Evolutionary conservation across 2,329 filamentous ascomycete genomes (phyloP).

Genomic region (Talaromyces sp.): DNA sequence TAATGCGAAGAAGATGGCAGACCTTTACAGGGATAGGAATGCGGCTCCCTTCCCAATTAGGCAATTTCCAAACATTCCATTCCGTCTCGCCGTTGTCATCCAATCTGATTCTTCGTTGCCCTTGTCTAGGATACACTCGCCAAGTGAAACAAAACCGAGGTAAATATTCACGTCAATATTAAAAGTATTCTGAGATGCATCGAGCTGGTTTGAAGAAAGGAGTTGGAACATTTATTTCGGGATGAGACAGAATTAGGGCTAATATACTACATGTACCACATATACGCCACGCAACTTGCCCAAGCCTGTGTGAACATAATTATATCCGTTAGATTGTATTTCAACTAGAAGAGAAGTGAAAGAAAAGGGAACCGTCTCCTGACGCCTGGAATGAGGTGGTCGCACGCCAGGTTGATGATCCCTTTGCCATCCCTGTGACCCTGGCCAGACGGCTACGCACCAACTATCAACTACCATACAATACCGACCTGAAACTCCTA

Average conservation of each 20-base stretch:
- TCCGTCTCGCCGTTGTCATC: neutral
- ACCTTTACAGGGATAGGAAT: neutral
- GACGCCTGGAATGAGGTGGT: neutral
- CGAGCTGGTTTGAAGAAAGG: neutral
- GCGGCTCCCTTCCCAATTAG: neutral
- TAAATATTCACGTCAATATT: neutral
- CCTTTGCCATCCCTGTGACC: neutral
- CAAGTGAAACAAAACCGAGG: neutral
- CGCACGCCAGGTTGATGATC: neutral
- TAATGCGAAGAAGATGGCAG: neutral
- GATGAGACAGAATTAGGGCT: neutral
- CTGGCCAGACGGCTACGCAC: neutral
- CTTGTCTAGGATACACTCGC: neutral
- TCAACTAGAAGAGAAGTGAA: neutral
- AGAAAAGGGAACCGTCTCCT: neutral
- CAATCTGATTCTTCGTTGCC: neutral
- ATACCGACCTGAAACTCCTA: neutral
- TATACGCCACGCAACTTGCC: too few species aligned
- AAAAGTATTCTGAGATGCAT: neutral
- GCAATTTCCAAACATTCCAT: neutral
- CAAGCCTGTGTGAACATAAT: too few species aligned
- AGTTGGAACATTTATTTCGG: too few species aligned
- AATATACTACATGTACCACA: neutral
- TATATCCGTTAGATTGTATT: too few species aligned
- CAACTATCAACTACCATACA: too few species aligned